Evolutionary conservation across 2,329 filamentous ascomycete species (phyloP).

Genomic region (Coniochaeta sp.): DNA sequence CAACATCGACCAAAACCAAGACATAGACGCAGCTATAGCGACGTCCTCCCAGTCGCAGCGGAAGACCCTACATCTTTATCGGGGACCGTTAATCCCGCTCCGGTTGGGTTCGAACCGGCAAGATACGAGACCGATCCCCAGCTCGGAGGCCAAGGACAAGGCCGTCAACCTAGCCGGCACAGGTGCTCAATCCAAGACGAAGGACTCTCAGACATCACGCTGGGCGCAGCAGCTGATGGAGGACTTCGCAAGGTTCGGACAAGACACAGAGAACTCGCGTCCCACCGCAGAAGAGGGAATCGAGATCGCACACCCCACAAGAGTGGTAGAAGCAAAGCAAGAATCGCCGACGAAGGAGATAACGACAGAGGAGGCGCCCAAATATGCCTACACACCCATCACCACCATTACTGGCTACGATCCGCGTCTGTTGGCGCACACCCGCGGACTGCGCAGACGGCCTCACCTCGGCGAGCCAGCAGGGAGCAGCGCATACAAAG

Average conservation of each 20-base stretch:
- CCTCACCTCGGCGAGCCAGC: conserved; percentile 8
- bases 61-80: conserved; percentile 20
- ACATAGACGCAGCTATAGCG: conserved; percentile 23
- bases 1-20: conserved; percentile 5
- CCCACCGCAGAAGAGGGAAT: not conserved
- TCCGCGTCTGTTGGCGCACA: conserved; percentile 9
- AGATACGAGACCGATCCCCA: not conserved
- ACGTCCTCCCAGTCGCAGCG: conserved; percentile 28
- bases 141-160: not conserved
- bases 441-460: conserved; percentile 6
- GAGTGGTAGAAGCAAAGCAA: not conserved
- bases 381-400: conserved; percentile 50
- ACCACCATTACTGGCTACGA: conserved; percentile 54
- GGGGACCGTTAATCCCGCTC: conserved; percentile 15
- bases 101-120: conserved; percentile 18
- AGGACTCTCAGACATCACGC: not conserved
- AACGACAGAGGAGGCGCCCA: conserved; percentile 3
- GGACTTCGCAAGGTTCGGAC: not conserved
- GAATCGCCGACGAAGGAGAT: not conserved
- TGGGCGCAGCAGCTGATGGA: not conserved
- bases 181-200: not conserved
- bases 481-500: conserved; percentile 5
- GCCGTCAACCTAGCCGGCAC: not conserved
- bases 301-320: not conserved
- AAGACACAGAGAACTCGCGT: not conserved